Base-by-base conservation (phyloP, 228 moss, liverwort and hornwort genomes). In the Sphagnum fallax region DNA sequence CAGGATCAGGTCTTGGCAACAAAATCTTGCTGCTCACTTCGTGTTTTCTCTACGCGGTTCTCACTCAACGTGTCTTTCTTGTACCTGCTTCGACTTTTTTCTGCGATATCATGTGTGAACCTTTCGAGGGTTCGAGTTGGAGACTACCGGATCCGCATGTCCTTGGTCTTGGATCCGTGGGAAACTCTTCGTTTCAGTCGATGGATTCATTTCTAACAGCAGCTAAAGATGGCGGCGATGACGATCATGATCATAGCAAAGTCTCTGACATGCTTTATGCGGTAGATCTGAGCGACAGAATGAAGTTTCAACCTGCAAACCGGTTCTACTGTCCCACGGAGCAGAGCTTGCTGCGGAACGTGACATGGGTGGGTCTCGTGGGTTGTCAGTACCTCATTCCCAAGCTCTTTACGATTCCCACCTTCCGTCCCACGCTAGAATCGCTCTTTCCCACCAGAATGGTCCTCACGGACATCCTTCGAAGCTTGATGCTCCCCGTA, bases 301-400 rank as follows among this genome's bases (percentile, higher is more conserved):
- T 79, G 64, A 79, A 83, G 61, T 83, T 79, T 79, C 83, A 83
- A 16, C 65, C 83, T 13, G 68, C 76, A 58, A 70, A 74, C 6
- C 52, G 79, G 57, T 85, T 85, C 66, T 81, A 71, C 62, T 85
- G 85, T 69, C 72, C 53, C 65, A 63, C 67, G 5, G 79, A 79
- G 11, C 85, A 86, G 70, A 70, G 70, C 65, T 67, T 65, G 6
- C 77, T 75, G 60, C 12, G 16, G 1, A 8, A 67, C 0, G 61
- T 82, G 18, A 76, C 82, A 5, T 86, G 85, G 85, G 75, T 86
- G 52, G 79, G 79, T 61, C 64, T 82, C 13, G 77, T 78, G 6
- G 85, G 85, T 55, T 85, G 84, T 63, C 75, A 76, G 51, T 85
- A 81, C 61, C 74, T 79, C 66, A 50, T 85, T 57, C 84, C 84